A percentile compares a stretch with the other conserved stretches of the same genome.
These are phyloP conservation scores for Beta corolliflora DNA, from an alignment of 179 eudicot genomes.

Conservation along the genomic window DNA sequence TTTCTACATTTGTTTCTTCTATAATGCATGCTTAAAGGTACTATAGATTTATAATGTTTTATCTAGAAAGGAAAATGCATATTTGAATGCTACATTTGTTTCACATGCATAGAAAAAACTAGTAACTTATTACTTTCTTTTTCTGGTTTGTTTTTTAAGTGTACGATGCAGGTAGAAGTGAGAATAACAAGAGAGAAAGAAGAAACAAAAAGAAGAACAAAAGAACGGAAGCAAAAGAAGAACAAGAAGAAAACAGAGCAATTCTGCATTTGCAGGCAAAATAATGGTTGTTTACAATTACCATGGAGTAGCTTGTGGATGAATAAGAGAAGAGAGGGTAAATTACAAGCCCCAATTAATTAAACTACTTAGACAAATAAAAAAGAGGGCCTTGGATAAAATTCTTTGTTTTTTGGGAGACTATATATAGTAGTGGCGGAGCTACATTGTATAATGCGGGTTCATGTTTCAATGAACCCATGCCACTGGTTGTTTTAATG, in stretches of 20 bases:
- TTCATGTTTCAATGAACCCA: neutral
- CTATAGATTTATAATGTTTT: too few relatives aligned
- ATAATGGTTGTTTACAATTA: slow-evolving; percentile 24
- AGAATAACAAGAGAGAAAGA: slow-evolving; percentile 41
- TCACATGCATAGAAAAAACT: slow-evolving; percentile 8
- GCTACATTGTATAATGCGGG: neutral
- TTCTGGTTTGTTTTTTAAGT: slow-evolving; percentile 3
- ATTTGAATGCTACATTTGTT: neutral
- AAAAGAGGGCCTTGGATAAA: neutral
- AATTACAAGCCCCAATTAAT: slow-evolving; percentile 11
- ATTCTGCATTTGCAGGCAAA: slow-evolving; percentile 23
- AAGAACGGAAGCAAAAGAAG: slow-evolving; percentile 23
- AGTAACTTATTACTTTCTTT: neutral
- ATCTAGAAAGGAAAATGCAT: too few relatives aligned
- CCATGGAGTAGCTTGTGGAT: slow-evolving; percentile 29
- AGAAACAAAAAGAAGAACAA: slow-evolving; percentile 33
- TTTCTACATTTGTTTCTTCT: too few relatives aligned
- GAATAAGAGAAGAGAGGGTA: slow-evolving; percentile 25
- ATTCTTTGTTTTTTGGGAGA: neutral
- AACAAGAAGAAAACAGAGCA: slow-evolving; percentile 32
- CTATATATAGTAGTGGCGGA: neutral
- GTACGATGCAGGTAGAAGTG: slow-evolving; percentile 38
- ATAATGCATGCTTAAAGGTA: too few relatives aligned
- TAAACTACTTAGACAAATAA: neutral
- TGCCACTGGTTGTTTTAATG: neutral